phyloP scores from a whole-genome alignment of 208 protist genomes.

The Tritrichomonas musculus region DNA sequence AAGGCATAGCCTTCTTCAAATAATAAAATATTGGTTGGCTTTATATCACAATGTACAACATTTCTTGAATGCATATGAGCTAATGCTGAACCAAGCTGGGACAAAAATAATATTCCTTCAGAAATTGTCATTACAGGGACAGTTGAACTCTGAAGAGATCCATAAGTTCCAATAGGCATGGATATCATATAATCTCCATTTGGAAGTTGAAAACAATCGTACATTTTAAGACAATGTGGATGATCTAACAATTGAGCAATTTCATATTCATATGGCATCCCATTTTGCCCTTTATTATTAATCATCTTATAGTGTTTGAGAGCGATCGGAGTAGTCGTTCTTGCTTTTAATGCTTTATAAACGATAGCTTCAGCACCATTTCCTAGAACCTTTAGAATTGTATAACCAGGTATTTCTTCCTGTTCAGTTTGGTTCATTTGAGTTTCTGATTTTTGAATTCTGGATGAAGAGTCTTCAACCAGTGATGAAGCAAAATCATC shows the following conservation, averaged over 20 bases:
- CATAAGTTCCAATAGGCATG: neutral
- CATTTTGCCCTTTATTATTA: neutral
- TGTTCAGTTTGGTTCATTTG: neutral
- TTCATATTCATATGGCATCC: neutral
- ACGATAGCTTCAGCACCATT: conserved; percentile 7
- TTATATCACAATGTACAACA: conserved; percentile 2
- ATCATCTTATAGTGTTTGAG: neutral
- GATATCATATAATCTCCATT: neutral
- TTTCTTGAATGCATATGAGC: neutral
- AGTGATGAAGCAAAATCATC: conserved; percentile 13
- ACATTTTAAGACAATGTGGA: neutral
- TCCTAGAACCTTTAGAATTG: neutral
- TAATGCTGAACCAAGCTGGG: neutral
- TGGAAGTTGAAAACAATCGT: neutral
- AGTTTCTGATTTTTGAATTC: too few relatives aligned
- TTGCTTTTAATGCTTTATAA: neutral
- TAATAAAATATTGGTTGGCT: neutral
- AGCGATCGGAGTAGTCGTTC: neutral
- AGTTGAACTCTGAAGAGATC: neutral
- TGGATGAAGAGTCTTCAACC: neutral
- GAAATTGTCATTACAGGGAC: neutral
- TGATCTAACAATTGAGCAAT: neutral
- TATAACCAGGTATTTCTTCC: conserved; percentile 14
- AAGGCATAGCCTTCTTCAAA: neutral
- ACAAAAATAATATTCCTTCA: neutral